Evolutionary conservation across 164 flowering plant species (phyloP).

Genomic region (Houttuynia cordata): DNA sequence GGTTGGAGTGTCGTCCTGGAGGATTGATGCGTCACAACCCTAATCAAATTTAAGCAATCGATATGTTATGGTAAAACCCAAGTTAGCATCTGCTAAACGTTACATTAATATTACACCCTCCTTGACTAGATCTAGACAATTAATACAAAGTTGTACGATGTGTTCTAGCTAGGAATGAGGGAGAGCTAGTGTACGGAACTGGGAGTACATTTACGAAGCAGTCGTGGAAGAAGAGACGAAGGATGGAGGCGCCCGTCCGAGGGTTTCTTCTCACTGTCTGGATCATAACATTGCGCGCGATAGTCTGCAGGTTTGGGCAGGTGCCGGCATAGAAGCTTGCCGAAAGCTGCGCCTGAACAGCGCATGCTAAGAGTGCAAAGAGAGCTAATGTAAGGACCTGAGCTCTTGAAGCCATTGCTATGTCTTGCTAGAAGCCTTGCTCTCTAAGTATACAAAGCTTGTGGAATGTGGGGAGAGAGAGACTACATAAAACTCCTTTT

Average conservation of each 20-base stretch:
- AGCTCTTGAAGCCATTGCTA: conserved; percentile 1
- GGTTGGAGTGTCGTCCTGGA: conserved; percentile 4
- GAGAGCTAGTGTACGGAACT: background rate
- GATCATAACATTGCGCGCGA: conserved; percentile 26
- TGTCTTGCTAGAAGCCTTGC: too few species aligned
- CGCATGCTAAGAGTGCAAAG: conserved; percentile 8
- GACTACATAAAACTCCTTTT: too few species aligned
- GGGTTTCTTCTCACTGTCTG: conserved; percentile 13
- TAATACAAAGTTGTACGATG: too few species aligned
- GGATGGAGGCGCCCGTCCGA: conserved; percentile 18
- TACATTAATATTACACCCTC: background rate
- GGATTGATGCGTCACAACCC: conserved; percentile 6
- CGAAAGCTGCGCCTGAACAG: conserved; percentile 34
- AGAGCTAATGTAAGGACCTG: conserved; percentile 4
- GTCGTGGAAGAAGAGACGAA: conserved; percentile 20
- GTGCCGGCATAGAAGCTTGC: conserved; percentile 24
- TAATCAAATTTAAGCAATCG: background rate
- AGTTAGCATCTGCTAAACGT: too few species aligned
- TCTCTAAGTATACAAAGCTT: too few species aligned
- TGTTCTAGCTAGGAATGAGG: background rate
- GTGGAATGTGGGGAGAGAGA: too few species aligned
- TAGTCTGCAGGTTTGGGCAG: conserved; percentile 31
- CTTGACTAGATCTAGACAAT: too few species aligned
- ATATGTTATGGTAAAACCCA: too few species aligned
- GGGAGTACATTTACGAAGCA: conserved; percentile 19